A percentile compares a stretch with the other conserved stretches of the same genome.
These are phyloP conservation scores for Apodospora peruviana DNA, from an alignment of 495 filamentous ascomycete species.

Conservation along the genomic window DNA sequence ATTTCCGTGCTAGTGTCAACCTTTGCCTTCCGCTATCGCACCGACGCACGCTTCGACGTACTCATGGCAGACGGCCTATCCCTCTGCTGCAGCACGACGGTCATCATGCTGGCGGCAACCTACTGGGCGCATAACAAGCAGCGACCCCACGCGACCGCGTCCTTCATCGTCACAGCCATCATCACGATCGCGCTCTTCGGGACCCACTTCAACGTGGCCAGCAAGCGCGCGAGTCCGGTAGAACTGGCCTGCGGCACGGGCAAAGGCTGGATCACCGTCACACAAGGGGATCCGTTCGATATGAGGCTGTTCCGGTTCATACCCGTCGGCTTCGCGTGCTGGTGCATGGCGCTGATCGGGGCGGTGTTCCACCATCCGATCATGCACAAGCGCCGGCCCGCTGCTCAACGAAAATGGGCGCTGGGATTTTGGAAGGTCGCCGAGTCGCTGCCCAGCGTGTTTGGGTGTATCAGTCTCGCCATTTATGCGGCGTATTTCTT, in stretches of 20 bases:
- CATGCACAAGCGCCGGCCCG: neutral
- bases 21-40: constrained; percentile 14
- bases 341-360: constrained; percentile 10
- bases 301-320: constrained; percentile 11
- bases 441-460: constrained; percentile 7
- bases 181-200: constrained; percentile 13
- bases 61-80: constrained; percentile 17
- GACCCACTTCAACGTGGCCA: constrained; percentile 12
- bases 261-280: constrained; percentile 1
- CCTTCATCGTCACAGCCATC: constrained; percentile 2
- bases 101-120: constrained; percentile 13
- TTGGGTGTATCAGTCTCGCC: constrained; percentile 5
- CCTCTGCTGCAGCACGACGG: constrained; percentile 13
- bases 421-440: constrained; percentile 5
- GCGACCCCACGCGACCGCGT: constrained; percentile 6
- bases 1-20: constrained; percentile 14
- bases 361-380: constrained; percentile 10
- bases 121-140: constrained; percentile 15
- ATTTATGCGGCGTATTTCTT: constrained; percentile 14
- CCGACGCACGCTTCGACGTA: constrained; percentile 16
- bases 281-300: constrained; percentile 6
- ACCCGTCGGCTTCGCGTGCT: constrained; percentile 9
- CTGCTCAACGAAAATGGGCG: neutral
- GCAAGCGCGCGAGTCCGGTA: constrained; percentile 9
- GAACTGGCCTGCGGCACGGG: constrained; percentile 12